Percentiles rank a stretch among this genome's conserved stretches.
Conservation (phyloP, 495 filamentous ascomycete genomes). For the Tuber calosporum region DNA sequence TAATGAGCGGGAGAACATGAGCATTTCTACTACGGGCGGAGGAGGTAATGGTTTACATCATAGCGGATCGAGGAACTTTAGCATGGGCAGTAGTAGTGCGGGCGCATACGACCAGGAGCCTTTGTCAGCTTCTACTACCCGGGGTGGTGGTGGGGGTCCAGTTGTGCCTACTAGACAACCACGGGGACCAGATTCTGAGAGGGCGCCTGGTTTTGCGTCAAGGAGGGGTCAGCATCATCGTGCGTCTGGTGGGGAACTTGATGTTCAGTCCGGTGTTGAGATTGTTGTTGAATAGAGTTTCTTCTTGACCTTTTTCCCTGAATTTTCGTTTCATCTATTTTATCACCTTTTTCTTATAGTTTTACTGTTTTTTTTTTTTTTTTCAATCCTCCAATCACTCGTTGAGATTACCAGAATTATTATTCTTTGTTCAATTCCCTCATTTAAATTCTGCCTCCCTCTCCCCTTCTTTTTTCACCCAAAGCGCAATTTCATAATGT, state of each 20-base stretch:
- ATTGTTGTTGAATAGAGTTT: slow-evolving; percentile 42
- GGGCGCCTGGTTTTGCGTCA: slow-evolving; percentile 38
- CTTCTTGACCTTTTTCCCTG: slow-evolving; percentile 15
- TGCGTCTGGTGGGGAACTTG: slow-evolving; percentile 38
- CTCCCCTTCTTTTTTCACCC: background rate
- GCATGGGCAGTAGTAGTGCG: slow-evolving; percentile 19
- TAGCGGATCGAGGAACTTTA: slow-evolving; percentile 20
- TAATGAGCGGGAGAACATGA: slow-evolving; percentile 34
- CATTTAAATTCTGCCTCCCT: background rate
- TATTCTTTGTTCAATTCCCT: background rate
- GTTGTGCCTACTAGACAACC: slow-evolving; percentile 41
- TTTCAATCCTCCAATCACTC: slow-evolving; percentile 9
- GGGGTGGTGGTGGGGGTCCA: slow-evolving; percentile 34
- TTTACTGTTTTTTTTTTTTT: background rate
- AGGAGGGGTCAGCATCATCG: slow-evolving; percentile 37
- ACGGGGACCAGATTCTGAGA: slow-evolving; percentile 41
- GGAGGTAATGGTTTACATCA: slow-evolving; percentile 19
- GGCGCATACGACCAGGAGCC: slow-evolving; percentile 33
- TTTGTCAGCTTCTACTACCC: slow-evolving; percentile 32
- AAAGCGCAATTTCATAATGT: background rate
- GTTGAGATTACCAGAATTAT: background rate
- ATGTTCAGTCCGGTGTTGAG: slow-evolving; percentile 41
- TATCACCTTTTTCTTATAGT: too few species aligned
- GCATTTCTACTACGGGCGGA: slow-evolving; percentile 34
- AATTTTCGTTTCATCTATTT: background rate